Conservation (phyloP, 2,329 filamentous ascomycete species). For the Ceratocystis alfenasii region DNA sequence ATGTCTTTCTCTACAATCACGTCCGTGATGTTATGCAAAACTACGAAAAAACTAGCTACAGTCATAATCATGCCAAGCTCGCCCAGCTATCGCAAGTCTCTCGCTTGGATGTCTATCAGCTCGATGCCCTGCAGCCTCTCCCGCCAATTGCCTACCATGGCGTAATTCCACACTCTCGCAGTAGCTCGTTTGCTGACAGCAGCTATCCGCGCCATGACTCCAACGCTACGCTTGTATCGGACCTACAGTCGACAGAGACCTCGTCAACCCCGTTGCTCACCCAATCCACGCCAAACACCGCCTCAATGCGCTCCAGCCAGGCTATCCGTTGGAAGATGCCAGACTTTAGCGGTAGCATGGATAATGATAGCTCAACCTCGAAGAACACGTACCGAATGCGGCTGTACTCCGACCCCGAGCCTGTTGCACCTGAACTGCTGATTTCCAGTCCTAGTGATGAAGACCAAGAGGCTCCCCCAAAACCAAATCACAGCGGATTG, state of each 20-base stretch:
- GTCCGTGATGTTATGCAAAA: slow-evolving; percentile 33
- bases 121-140: slow-evolving; percentile 25
- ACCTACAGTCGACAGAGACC: background rate
- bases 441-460: slow-evolving; percentile 2
- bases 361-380: background rate
- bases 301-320: background rate
- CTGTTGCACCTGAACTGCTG: slow-evolving; percentile 17
- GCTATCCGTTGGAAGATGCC: slow-evolving; percentile 20
- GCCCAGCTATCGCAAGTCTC: slow-evolving; percentile 15
- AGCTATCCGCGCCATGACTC: background rate
- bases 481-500: background rate
- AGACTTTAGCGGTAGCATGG: slow-evolving; percentile 8
- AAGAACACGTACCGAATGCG: slow-evolving; percentile 14
- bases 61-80: slow-evolving; percentile 15
- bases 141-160: slow-evolving; percentile 30
- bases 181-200: slow-evolving; percentile 9
- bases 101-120: slow-evolving; percentile 13
- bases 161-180: slow-evolving; percentile 27
- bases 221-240: slow-evolving; percentile 7
- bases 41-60: slow-evolving; percentile 18
- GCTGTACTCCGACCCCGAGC: slow-evolving; percentile 18
- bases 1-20: slow-evolving; percentile 58
- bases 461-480: slow-evolving; percentile 5
- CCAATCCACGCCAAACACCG: background rate
- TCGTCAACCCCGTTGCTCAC: background rate